These are phyloP conservation scores for Boletus sp. DNA, from an alignment of 768 basidiomycete genomes.

Conservation along the genomic window DNA sequence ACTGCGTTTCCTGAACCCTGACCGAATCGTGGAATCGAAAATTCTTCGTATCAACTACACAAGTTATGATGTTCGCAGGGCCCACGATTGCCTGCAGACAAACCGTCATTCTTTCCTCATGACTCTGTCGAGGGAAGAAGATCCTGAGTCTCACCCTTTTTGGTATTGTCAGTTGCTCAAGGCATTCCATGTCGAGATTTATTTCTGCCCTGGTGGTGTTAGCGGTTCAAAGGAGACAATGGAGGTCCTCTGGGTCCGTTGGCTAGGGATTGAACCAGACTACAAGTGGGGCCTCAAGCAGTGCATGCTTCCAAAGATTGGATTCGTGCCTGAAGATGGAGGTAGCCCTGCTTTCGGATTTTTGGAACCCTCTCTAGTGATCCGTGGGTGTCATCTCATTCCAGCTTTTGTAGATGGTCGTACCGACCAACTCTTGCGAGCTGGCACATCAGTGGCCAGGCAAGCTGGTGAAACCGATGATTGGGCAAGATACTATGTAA, in stretches of 20 bases:
- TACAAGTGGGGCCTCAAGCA: background rate
- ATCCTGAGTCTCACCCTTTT: too few relatives aligned
- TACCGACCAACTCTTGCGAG: background rate
- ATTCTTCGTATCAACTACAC: background rate
- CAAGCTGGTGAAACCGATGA: background rate
- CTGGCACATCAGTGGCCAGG: background rate
- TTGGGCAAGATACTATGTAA: background rate
- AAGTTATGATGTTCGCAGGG: background rate
- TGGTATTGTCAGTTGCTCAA: conserved; percentile 1
- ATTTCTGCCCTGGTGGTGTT: background rate
- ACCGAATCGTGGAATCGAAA: conserved; percentile 5
- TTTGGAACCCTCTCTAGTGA: background rate
- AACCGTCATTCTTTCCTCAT: background rate
- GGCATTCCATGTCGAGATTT: background rate
- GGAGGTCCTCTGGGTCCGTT: background rate
- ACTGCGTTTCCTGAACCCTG: background rate
- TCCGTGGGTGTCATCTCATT: background rate
- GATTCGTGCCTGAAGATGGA: background rate
- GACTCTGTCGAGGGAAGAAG: too few relatives aligned
- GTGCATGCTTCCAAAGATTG: background rate
- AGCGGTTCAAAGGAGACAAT: background rate
- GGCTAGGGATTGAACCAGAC: background rate
- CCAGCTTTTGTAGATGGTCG: background rate
- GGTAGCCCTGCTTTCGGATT: background rate
- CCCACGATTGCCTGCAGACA: background rate